These are phyloP conservation scores for Epichloe bromicola DNA, from an alignment of 2,329 filamentous ascomycete species.

Conservation along the genomic window DNA sequence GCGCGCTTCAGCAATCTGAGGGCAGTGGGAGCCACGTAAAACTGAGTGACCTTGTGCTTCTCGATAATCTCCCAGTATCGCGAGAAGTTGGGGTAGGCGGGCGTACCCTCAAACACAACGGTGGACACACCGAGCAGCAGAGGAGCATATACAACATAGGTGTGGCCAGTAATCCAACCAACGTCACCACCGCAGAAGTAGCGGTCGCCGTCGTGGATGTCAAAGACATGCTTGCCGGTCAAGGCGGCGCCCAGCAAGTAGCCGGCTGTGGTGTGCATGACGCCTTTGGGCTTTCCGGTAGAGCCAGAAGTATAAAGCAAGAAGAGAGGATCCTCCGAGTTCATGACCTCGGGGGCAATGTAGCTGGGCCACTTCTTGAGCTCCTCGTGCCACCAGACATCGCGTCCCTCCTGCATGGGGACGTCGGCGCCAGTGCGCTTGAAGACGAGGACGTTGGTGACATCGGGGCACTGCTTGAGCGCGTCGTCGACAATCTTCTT, in stretches of 20 bases:
- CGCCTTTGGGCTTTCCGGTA: conserved; percentile 96
- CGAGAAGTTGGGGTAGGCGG: conserved; percentile 94
- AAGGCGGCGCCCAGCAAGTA: conserved; percentile 88
- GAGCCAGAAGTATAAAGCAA: conserved; percentile 96
- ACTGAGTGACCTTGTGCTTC: conserved; percentile 89
- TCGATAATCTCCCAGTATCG: conserved; percentile 98
- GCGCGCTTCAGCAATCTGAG: conserved; percentile 89
- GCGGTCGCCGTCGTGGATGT: conserved; percentile 84
- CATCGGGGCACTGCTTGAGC: conserved; percentile 85
- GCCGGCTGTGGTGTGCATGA: conserved; percentile 93
- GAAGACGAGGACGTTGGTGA: conserved; percentile 77
- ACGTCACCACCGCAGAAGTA: conserved; percentile 99
- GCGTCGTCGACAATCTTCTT: conserved; percentile 99
- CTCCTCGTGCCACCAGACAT: conserved; percentile 98
- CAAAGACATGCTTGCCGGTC: conserved; percentile 97
- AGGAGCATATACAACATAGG: conserved; percentile 94
- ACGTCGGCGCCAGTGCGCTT: conserved; percentile 91
- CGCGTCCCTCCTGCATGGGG: conserved; percentile 77
- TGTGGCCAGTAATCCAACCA: conserved; percentile 98
- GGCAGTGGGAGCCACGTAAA: conserved; percentile 95
- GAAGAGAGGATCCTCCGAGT: conserved; percentile 92
- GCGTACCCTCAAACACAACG: conserved; percentile 95
- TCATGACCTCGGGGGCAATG: conserved; percentile 72
- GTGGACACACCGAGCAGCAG: conserved; percentile 86
- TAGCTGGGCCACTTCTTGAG: conserved; percentile 93